A percentile compares a stretch with the other conserved stretches of the same genome.
These are phyloP conservation scores for Sarocladium brachiariae DNA, from an alignment of 2,329 filamentous ascomycete species.

Conservation along the genomic window DNA sequence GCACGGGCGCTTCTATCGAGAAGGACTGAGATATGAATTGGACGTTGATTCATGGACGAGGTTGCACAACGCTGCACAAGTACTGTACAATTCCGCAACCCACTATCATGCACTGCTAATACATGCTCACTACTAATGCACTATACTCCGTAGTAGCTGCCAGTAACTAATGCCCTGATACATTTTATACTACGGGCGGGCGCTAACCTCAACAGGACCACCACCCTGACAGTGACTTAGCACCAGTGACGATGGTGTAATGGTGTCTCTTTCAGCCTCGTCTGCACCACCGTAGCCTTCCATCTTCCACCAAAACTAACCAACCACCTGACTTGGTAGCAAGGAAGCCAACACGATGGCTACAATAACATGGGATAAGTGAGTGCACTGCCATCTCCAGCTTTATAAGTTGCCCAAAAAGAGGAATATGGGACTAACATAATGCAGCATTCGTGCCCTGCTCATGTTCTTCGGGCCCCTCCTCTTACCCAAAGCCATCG, in stretches of 20 bases:
- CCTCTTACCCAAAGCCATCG: slow-evolving; percentile 58
- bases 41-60: too few species aligned
- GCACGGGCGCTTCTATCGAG: too few species aligned
- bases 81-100: too few species aligned
- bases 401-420: neutral
- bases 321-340: too few species aligned
- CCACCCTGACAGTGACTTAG: neutral
- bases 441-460: slow-evolving; percentile 44
- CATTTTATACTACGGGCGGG: too few species aligned
- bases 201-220: too few species aligned
- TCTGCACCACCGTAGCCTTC: neutral
- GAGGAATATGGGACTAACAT: neutral
- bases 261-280: neutral
- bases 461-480: slow-evolving; percentile 62
- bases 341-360: neutral
- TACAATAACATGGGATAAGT: slow-evolving; percentile 4
- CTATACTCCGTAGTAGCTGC: too few species aligned
- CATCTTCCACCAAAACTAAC: neutral
- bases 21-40: too few species aligned
- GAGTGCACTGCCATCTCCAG: neutral
- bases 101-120: too few species aligned
- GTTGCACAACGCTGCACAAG: too few species aligned
- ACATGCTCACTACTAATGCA: too few species aligned
- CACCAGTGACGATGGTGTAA: slow-evolving; percentile 1
- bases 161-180: too few species aligned